Evolutionary conservation across 352 stramenopile species (phyloP).

Genomic region (Hyaloperonospora brassicae): DNA sequence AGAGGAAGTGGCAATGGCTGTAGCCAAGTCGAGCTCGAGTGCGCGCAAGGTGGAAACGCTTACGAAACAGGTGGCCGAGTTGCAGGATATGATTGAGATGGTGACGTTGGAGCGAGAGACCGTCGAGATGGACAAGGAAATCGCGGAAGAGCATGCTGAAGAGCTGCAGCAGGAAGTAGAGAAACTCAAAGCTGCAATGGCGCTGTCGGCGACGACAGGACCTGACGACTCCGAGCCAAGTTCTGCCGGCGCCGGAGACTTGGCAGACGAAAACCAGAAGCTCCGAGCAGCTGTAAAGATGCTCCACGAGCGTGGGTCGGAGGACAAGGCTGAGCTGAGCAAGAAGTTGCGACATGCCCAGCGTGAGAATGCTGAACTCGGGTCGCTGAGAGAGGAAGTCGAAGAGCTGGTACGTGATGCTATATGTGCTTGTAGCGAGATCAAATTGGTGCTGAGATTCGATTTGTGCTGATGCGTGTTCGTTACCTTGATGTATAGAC

Average conservation of each 20-base stretch:
- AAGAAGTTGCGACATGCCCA: constrained; percentile 72
- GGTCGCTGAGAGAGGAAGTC: constrained; percentile 55
- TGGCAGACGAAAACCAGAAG: constrained; percentile 80
- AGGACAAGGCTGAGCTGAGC: constrained; percentile 76
- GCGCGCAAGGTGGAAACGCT: constrained; percentile 63
- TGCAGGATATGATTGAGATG: constrained; percentile 80
- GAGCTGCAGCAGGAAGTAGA: constrained; percentile 67
- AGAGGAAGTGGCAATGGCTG: constrained; percentile 61
- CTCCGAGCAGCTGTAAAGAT: constrained; percentile 73
- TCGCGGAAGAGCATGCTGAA: constrained; percentile 75
- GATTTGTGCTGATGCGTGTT: constrained; percentile 7
- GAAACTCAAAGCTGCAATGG: constrained; percentile 57
- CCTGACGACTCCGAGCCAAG: constrained; percentile 32
- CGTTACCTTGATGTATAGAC: constrained; percentile 25
- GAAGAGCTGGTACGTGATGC: constrained; percentile 47
- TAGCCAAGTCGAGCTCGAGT: constrained; percentile 60
- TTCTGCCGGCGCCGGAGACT: constrained; percentile 23
- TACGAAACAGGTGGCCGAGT: constrained; percentile 56
- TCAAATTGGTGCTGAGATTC: not conserved
- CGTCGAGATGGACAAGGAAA: constrained; percentile 84
- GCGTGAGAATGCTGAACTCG: constrained; percentile 62
- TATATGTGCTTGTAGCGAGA: not conserved
- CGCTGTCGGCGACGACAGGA: constrained; percentile 34
- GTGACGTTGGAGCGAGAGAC: constrained; percentile 84
- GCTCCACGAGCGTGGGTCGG: constrained; percentile 65